Base-by-base conservation (phyloP, 192 early-diverging fungal genomes). In the Podila epigama region DNA sequence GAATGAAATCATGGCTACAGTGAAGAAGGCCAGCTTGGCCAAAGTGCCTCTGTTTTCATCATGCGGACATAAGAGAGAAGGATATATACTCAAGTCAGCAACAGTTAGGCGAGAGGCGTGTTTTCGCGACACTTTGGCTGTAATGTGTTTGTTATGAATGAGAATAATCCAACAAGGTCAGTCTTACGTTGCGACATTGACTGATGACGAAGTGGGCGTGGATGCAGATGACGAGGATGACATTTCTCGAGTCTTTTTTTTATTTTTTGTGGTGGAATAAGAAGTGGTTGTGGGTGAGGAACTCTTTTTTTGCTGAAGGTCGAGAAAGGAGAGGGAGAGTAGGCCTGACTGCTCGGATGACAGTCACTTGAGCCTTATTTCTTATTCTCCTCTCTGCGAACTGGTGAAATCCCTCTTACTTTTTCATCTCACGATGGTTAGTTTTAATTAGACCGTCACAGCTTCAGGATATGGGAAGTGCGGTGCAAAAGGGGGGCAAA, bases 11-110 rank as follows among this genome's bases (percentile, higher is more conserved):
- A 85, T 81, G 4, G 84, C 84, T 0, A 57, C 44, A 6, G 82
- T 79, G 58, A 85, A 85, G 54, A 79, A 68, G 28, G 78, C 60
- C 11, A 85, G 58, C 53, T 85, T 85, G 41, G 39, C 56, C 28
- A 79, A n/a, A 12, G 79, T 70, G 9, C 44, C 51, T 0, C 66
- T 79, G 44, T 48, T 48, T n/a, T n/a, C n/a, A n/a, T n/a, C n/a
- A n/a, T n/a, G n/a, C n/a, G n/a, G n/a, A n/a, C n/a, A n/a, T n/a
- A n/a, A n/a, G n/a, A n/a, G n/a, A n/a, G n/a, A n/a, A n/a, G n/a
- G n/a, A n/a, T n/a, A n/a, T n/a, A n/a, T n/a, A n/a, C n/a, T n/a
- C n/a, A n/a, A n/a, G n/a, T n/a, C n/a, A n/a, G n/a, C n/a, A n/a
- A n/a, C n/a, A n/a, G 44, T 22, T 52, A 52, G 54, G 34, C 58